Base-by-base conservation (phyloP, 495 filamentous ascomycete species). In the Copromyces sp. region DNA sequence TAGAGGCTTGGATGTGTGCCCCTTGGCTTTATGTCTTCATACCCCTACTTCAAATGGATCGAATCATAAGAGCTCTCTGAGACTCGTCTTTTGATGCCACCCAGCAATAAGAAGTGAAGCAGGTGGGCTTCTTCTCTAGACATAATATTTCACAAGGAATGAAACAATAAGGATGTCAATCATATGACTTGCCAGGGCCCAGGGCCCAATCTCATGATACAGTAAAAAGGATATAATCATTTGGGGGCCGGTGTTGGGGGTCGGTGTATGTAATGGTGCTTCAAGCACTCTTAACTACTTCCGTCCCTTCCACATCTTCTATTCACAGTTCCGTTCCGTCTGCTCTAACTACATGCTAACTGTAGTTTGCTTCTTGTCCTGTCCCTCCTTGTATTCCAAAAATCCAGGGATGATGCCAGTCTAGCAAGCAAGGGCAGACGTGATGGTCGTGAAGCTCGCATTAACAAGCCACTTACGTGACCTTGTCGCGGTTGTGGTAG, bases 401-500 rank as follows among this genome's bases (percentile, higher is more conserved):
- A 16, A 65, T 65, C 53, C 53, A 17, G 53, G 53, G 53, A 65
- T 35, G 53, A 65, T 65, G 53, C 53, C 53, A 65, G 53, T 65
- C 53, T 17, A 65, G 53, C 53, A 65, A 65, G 53, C 53, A 65
- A 65, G 53, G 29, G 53, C 53, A 37, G 11, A 32, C 14, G 32
- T 65, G 53, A 29, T 65, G 53, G 29, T 35, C 14, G 53, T 65
- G 53, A 65, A 65, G 53, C 53, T 65, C 53, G 29, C 53, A 72
- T 29, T 24, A n/a, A 12, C 39, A 45, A 39, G 45, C 45, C 73
- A 73, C 75, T 86, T 88, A 90, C 77, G 81, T 84, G 71, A 83
- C 79, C 87, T 94, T 91, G 85, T 96, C 92, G 83, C 90, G 90
- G 88, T 96, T 93, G 89, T 98, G 94, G 87, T 97, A 94, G 88